Evolutionary conservation across 208 protist species (phyloP), one percentile per base, ranked within the genome.

Genomic region (Zelonia costaricensis): DNA sequence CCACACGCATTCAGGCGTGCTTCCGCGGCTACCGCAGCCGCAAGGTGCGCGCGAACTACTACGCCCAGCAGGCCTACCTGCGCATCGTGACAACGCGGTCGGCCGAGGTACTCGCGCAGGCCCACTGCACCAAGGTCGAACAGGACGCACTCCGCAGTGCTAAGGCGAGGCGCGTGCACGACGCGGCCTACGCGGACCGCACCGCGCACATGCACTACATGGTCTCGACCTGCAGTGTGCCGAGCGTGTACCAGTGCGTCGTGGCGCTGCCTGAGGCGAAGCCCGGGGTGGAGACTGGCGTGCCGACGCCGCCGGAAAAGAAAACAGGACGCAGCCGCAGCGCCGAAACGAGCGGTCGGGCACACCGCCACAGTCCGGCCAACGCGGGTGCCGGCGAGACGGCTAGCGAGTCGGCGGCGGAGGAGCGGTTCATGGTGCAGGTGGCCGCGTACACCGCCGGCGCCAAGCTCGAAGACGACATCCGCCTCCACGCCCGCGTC

Each of bases 1-100:
- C 86, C 15, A 78, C 82, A 2, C 58, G 69, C 38, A 93, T 93
- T 51, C 86, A 93, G 67, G 70, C 86, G 5, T 75, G 68, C 30
- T 93, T 76, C 57, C 76, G 86, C 30, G 82, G 86, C 12, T 83
- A 80, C 52, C 44, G 67, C 27, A 74, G 74, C 27, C 78, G 86
- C 43, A 73, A 69, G 25, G 71, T 74, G 25, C 42, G 47, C 1
- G 58, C 75, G 20, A 78, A 88, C 72, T 93, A 82, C 59, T 93
- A 93, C 56, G 86, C 80, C 0, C 65, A 74, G 38, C 78, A 82
- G 48, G 39, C 36, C 5, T 93, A 90, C 57, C 69, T 93, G 40
- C 30, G 70, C 15, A 25, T 40, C 1, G 83, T 86, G 47, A 57
- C 66, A 22, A n/a, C 69, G n/a, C 62, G 70, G 6, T 47, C 64